Conservation (phyloP, 208 protist species). For the Trypanosoma scelopori region DNA sequence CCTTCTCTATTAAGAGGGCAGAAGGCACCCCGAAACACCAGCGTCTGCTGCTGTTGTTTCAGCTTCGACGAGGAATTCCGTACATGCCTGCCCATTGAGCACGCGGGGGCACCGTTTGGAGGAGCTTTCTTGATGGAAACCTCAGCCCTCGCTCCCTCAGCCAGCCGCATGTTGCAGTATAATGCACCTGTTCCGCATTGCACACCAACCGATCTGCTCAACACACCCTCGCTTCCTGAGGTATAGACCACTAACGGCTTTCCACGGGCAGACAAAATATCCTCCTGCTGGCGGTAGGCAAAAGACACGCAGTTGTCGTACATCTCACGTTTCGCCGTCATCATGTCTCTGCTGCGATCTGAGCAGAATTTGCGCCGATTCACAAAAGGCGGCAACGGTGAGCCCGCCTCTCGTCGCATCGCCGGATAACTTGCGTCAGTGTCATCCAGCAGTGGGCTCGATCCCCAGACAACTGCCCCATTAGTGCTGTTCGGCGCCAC, state of each 20-base stretch:
- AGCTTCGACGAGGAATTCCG: too few relatives aligned
- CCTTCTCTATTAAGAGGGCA: background rate
- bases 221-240: background rate
- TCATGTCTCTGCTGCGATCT: background rate
- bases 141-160: too few relatives aligned
- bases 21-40: background rate
- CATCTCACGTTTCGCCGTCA: background rate
- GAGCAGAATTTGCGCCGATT: background rate
- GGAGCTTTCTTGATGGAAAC: too few relatives aligned
- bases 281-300: slow-evolving; percentile 2
- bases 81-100: too few relatives aligned
- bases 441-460: background rate
- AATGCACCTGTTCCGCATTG: too few relatives aligned
- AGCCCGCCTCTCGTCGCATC: background rate
- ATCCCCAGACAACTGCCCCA: background rate
- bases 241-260: background rate
- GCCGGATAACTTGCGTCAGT: background rate
- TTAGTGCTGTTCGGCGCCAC: background rate
- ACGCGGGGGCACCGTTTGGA: too few relatives aligned
- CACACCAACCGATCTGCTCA: too few relatives aligned
- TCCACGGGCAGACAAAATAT: background rate
- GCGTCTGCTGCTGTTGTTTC: too few relatives aligned
- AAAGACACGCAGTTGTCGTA: slow-evolving; percentile 2
- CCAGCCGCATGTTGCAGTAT: too few relatives aligned
- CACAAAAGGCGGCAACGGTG: slow-evolving; percentile 6